Evolutionary conservation across 1,284 basidiomycete species (phyloP).

Genomic region (Cutaneotrichosporon spelunceum): DNA sequence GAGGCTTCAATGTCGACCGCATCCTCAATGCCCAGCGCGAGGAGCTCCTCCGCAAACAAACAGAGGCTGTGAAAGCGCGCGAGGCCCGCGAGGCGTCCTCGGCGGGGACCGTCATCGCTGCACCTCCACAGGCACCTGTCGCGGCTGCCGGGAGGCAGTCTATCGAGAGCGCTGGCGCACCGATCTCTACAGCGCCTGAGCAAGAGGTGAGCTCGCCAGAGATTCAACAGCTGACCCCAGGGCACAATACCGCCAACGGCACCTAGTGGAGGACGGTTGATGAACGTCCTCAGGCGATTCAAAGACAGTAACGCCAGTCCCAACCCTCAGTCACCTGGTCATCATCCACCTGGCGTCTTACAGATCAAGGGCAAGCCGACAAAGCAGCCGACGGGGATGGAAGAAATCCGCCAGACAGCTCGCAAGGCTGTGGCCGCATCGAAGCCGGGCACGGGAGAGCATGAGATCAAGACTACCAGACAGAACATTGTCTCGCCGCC

Average conservation of each 20-base stretch:
- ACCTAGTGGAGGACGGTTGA: neutral
- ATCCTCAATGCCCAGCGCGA: conserved; percentile 81
- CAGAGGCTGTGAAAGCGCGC: conserved; percentile 42
- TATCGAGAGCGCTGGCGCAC: neutral
- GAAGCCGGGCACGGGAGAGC: conserved; percentile 46
- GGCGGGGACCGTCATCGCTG: neutral
- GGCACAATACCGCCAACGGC: neutral
- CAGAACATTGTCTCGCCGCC: conserved; percentile 68
- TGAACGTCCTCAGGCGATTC: neutral
- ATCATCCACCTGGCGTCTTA: neutral
- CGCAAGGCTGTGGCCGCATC: conserved; percentile 72
- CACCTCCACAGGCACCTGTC: neutral
- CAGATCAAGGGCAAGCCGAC: conserved; percentile 8
- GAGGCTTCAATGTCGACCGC: conserved; percentile 69
- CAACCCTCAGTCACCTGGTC: neutral
- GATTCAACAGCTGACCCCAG: neutral
- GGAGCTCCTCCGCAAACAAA: conserved; percentile 62
- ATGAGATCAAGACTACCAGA: conserved; percentile 59
- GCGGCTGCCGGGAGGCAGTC: conserved; percentile 1
- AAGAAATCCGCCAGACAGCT: conserved; percentile 44
- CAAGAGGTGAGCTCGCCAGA: neutral
- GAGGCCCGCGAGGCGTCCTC: conserved; percentile 27
- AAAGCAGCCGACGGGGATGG: conserved; percentile 29
- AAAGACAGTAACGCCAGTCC: neutral
- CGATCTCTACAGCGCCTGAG: neutral